These are phyloP conservation scores for Pythium insidiosum DNA, from an alignment of 352 stramenopile species.

Conservation along the genomic window DNA sequence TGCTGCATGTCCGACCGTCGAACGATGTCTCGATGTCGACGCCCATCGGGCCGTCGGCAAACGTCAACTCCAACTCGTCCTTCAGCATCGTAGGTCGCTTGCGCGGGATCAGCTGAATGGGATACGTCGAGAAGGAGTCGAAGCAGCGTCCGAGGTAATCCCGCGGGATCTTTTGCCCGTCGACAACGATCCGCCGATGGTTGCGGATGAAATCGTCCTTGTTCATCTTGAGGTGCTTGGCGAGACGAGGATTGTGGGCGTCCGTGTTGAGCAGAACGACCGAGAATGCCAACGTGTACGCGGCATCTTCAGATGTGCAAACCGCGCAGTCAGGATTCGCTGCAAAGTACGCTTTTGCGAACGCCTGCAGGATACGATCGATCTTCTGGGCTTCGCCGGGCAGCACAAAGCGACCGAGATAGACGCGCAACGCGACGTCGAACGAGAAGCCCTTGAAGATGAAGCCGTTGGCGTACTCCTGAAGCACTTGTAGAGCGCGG, in stretches of 20 bases:
- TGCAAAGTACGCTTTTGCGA: constrained; percentile 53
- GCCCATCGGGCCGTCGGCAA: constrained; percentile 38
- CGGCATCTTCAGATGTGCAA: constrained; percentile 59
- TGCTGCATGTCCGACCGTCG: constrained; percentile 52
- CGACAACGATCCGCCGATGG: constrained; percentile 39
- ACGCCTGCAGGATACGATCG: constrained; percentile 76
- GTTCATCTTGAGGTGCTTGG: constrained; percentile 64
- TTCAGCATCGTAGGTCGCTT: constrained; percentile 31
- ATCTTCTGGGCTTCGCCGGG: constrained; percentile 79
- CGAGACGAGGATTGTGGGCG: constrained; percentile 59
- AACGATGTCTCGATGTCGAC: constrained; percentile 77
- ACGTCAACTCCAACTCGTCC: constrained; percentile 65
- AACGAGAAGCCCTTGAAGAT: constrained; percentile 48
- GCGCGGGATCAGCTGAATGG: constrained; percentile 51
- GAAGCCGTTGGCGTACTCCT: constrained; percentile 68
- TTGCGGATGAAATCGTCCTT: constrained; percentile 71
- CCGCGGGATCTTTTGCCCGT: constrained; percentile 31
- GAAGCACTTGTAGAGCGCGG: constrained; percentile 45
- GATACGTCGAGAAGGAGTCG: constrained; percentile 46
- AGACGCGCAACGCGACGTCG: constrained; percentile 66
- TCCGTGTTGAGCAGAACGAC: constrained; percentile 77
- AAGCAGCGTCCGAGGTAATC: constrained; percentile 49
- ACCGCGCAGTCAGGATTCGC: constrained; percentile 41
- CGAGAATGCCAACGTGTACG: constrained; percentile 76
- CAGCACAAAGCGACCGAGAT: constrained; percentile 58